Evolutionary conservation across 139 green algal species (phyloP).

Genomic region (Astrephomene gubernaculifera): DNA sequence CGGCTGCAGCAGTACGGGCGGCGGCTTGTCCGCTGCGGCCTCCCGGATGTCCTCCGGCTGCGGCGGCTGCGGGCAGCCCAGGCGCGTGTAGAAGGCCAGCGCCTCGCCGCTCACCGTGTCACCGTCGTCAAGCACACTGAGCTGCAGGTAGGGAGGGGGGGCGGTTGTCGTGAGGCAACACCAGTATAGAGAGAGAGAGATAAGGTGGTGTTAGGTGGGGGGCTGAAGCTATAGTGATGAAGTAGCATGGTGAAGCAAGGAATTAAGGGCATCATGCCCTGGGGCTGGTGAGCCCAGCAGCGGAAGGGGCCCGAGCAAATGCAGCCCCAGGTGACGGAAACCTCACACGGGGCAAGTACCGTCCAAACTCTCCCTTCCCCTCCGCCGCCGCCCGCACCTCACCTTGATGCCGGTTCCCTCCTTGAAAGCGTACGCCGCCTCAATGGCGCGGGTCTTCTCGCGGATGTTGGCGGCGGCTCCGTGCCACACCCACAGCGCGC

Average conservation of each 20-base stretch:
- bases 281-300: too few species aligned
- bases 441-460: conserved; percentile 13
- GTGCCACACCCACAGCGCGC: conserved; percentile 43
- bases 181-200: too few species aligned
- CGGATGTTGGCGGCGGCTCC: conserved; percentile 14
- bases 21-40: neutral
- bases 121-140: conserved; percentile 14
- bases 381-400: too few species aligned
- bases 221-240: too few species aligned
- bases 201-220: too few species aligned
- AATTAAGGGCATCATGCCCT: too few species aligned
- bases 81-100: conserved; percentile 18
- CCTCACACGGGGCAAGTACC: too few species aligned
- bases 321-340: too few species aligned
- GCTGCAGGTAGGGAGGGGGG: neutral
- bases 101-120: conserved; percentile 25
- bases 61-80: neutral
- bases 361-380: too few species aligned
- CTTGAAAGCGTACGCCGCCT: conserved; percentile 30
- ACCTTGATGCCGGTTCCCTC: conserved; percentile 38
- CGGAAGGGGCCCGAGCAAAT: too few species aligned
- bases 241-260: too few species aligned
- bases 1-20: neutral
- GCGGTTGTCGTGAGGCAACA: too few species aligned
- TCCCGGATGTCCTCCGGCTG: neutral